phyloP scores from a whole-genome alignment of 495 filamentous ascomycete genomes.

The Aspergillus diversus region DNA sequence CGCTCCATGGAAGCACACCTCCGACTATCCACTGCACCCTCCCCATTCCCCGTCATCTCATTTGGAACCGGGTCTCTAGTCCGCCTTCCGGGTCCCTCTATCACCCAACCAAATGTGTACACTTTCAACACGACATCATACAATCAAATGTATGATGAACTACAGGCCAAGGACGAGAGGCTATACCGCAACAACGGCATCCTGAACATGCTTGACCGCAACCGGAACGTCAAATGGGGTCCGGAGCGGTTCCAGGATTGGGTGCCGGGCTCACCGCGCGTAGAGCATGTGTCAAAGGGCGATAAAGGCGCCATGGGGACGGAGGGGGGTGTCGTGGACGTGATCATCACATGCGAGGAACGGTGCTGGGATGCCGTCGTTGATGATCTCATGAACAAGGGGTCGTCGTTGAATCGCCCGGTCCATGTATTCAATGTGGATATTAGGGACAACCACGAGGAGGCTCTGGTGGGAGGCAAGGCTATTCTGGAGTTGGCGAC shows the following conservation, averaged over 20 bases:
- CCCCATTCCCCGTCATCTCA: slow-evolving; percentile 89
- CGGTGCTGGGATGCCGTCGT: slow-evolving; percentile 98
- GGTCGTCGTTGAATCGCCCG: slow-evolving; percentile 79
- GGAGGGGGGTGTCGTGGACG: slow-evolving; percentile 88
- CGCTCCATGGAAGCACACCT: slow-evolving; percentile 99
- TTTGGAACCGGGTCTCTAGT: slow-evolving; percentile 97
- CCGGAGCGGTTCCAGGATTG: slow-evolving; percentile 99
- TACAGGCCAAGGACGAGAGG: slow-evolving; percentile 79
- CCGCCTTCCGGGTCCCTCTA: slow-evolving; percentile 88
- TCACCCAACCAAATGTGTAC: slow-evolving; percentile 95
- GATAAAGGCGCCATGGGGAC: slow-evolving; percentile 78
- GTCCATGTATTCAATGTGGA: slow-evolving; percentile 98
- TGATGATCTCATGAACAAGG: slow-evolving; percentile 86
- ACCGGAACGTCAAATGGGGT: slow-evolving; percentile 87
- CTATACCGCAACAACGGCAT: slow-evolving; percentile 92
- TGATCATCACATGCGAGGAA: slow-evolving; percentile 98
- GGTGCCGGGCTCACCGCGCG: slow-evolving; percentile 80
- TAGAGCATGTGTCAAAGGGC: slow-evolving; percentile 57
- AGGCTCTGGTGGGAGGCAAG: slow-evolving; percentile 86
- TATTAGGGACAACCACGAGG: slow-evolving; percentile 98
- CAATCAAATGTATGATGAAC: slow-evolving; percentile 84
- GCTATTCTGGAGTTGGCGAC: slow-evolving; percentile 93
- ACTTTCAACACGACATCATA: slow-evolving; percentile 95
- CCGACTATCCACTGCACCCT: slow-evolving; percentile 70
- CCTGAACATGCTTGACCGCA: slow-evolving; percentile 93